These are phyloP conservation scores for Durusdinium trenchii DNA, from an alignment of 73 alveolate genomes.

Conservation along the genomic window DNA sequence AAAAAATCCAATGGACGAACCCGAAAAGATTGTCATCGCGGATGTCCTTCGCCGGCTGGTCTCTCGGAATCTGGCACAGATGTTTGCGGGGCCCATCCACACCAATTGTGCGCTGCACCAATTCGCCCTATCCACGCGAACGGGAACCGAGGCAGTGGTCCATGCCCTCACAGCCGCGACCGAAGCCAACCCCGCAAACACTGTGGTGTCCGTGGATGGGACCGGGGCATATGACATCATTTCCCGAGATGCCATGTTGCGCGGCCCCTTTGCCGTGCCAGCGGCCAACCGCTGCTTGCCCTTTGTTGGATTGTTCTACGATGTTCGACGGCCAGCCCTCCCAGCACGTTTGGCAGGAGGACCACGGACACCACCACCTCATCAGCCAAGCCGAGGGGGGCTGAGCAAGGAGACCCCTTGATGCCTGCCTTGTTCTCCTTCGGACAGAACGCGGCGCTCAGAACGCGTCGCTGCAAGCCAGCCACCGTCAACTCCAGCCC, in stretches of 20 bases:
- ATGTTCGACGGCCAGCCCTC: background rate
- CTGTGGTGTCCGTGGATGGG: background rate
- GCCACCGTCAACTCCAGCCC: background rate
- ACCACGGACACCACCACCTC: too few relatives aligned
- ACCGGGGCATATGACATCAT: background rate
- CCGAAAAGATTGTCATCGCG: too few relatives aligned
- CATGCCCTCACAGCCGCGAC: background rate
- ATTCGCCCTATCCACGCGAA: background rate
- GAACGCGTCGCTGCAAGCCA: background rate
- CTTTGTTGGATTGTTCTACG: background rate
- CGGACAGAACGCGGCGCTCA: background rate
- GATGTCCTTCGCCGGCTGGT: too few relatives aligned
- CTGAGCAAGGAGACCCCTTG: background rate
- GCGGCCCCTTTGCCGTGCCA: too few relatives aligned
- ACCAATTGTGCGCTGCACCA: background rate
- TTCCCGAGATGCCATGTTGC: background rate
- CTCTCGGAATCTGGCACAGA: background rate
- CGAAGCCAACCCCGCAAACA: background rate
- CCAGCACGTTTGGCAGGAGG: too few relatives aligned
- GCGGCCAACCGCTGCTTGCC: background rate
- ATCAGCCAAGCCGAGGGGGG: too few relatives aligned
- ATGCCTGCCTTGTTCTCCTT: background rate
- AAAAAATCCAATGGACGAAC: too few relatives aligned
- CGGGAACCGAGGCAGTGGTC: background rate
- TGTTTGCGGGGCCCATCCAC: background rate